Evolutionary conservation across 108 stramenopile genomes (phyloP), one percentile per base, ranked within the genome.

Genomic region (Aurantiochytrium sp.): DNA sequence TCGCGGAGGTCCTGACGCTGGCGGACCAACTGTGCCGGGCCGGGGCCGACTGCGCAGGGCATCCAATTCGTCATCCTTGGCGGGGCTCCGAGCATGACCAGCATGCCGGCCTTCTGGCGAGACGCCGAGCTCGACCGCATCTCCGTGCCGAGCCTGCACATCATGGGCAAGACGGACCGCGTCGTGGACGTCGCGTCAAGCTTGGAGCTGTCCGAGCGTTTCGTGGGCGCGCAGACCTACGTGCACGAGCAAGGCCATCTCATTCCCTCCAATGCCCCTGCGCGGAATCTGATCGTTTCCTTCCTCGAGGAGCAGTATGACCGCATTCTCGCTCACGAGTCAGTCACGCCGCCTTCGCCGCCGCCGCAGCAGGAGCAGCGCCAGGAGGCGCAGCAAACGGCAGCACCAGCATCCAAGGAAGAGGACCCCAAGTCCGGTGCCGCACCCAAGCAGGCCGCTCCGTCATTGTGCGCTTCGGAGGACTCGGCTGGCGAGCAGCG

Each of bases 241-340:
- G 87, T 24, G 34, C 87, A 88, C 85, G 87, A 88, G 3, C 31
- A 81, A 37, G 87, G 87, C 54, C 87, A 88, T 45, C 6, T 21
- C 39, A 37, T 88, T 10, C 87, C 87, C n/a, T 55, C 37, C 34
- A 59, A 65, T 4, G 73, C 41, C 5, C 54, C 31, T 4, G 37
- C 52, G 22, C 39, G 54, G 31, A 55, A 87, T 36, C 39, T 31
- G 24, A 55, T 55, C 65, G 27, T 87, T 22, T 15, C 31, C 37
- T 87, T 87, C n/a, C 55, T 87, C 27, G 17, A 59, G 4, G 45
- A 4, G 10, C 34, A 21, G 50, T 5, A 21, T 24, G 59, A 55
- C 24, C 48, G 31, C 17, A 53, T 86, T 24, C 4, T 37, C 21
- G 37, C 22, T 53, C 19, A n/a, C n/a, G n/a, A n/a, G n/a, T 10